Base-by-base conservation (phyloP, 768 basidiomycete species). In the Baorangia bicolor region DNA sequence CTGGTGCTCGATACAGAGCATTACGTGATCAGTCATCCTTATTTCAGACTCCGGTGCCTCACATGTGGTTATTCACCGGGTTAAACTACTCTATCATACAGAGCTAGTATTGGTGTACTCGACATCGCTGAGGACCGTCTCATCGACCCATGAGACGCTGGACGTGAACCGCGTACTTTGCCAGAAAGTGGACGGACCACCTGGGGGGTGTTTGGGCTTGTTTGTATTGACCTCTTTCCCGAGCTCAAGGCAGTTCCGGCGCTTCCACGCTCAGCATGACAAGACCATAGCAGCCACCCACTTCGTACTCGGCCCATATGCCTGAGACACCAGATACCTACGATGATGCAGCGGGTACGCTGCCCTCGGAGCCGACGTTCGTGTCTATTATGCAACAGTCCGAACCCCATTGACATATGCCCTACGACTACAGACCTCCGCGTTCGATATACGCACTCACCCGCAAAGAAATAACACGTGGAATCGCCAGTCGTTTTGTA, bases 401-500 rank as follows among this genome's bases (percentile, higher is more conserved):
- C 14, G 56, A 56, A 51, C 51, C 37, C 18, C 38, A 39, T 53
- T 64, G 62, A 60, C 56, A 20, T 33, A 64, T 49, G 46, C 58
- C 60, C 49, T 50, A n/a, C 46, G 47, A 67, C 49, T 35, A 27
- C 72, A 90, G 90, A 63, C 78, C 86, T 60, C 81, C 83, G 42
- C 86, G 88, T 47, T 94, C 93, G 33, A 93, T 92, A 69, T 92
- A 95, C 71, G 79, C 90, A 27, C 82, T 95, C 59, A 87, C 91
- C 27, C 85, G 90, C 53, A 78, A 83, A 46, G 93, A 96, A 73
- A 90, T 92, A 61, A 82, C 87, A 5, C 84, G 81, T 53, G 93
- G 92, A 16, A 81, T 96, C 54, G 93, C 94, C 27, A 95, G 93
- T 71, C 83, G 92, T 53, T 92, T 94, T 68, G 87, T 94, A 34